These are phyloP conservation scores for Pichia sp. DNA, from an alignment of 1,139 yeast species.

Conservation along the genomic window DNA sequence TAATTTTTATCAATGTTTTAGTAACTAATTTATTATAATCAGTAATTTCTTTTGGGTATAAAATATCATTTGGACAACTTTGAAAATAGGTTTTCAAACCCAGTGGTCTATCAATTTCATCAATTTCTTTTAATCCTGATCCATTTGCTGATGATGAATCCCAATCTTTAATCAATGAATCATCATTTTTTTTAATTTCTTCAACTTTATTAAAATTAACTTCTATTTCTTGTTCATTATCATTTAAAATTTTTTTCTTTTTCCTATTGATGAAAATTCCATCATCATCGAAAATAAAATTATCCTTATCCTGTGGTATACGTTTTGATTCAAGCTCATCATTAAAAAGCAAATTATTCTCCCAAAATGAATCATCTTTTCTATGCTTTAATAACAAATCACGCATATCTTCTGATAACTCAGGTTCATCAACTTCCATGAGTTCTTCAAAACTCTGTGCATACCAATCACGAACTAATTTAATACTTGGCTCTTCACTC, in stretches of 20 bases:
- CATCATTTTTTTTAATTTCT: neutral
- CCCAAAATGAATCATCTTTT: constrained; percentile 10
- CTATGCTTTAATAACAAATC: constrained; percentile 8
- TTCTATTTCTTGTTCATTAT: constrained; percentile 5
- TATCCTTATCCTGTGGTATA: neutral
- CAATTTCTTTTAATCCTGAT: neutral
- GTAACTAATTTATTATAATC: constrained; percentile 65
- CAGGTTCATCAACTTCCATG: constrained; percentile 49
- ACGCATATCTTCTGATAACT: constrained; percentile 25
- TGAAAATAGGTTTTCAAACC: constrained; percentile 49
- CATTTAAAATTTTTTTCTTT: constrained; percentile 11
- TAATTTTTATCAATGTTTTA: constrained; percentile 62
- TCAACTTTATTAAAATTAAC: constrained; percentile 1
- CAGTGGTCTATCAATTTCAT: constrained; percentile 10
- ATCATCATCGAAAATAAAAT: constrained; percentile 37
- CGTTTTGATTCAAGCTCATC: neutral
- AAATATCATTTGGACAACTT: constrained; percentile 44
- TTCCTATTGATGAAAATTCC: constrained; percentile 40
- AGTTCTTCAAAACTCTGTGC: constrained; percentile 86
- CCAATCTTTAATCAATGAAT: neutral
- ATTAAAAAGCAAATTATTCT: neutral
- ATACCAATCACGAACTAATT: constrained; percentile 80
- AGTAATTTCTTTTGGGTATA: constrained; percentile 60
- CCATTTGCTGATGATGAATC: neutral
- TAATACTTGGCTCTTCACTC: constrained; percentile 65